Evolutionary conservation across 805 yeast genomes (phyloP), one percentile per base, ranked within the genome.

Genomic region (Scheffersomyces ergatensis): DNA sequence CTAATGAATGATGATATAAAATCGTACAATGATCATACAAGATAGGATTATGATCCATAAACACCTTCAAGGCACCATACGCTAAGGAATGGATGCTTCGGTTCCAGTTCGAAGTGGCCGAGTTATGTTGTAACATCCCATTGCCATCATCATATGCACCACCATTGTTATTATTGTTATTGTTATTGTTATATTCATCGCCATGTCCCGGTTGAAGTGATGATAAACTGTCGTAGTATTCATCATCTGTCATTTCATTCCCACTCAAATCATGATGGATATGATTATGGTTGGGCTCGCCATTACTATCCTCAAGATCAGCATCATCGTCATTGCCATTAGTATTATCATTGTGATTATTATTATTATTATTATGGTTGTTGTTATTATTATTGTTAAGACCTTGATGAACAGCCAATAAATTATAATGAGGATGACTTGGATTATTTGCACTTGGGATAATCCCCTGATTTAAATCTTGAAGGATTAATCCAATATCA

Each of bases 21-120:
- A 87, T 76, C n/a, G 95, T 85, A 59, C 98, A 92, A 58, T 89
- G 90, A 60, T 90, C 97, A 63, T 88, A 93, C 19, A 92, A 72
- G 7, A 83, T 82, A 13, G 96, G 95, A 60, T 90, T 90, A 38
- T 93, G 84, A 55, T 92, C 97, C 82, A 90, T 80, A 57, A 93
- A 90, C 41, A 88, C 84, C 61, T 89, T 89, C 53, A 93, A 72
- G 0, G 98, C 97, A 43, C 85, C 86, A 66, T 80, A 89, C 2
- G 96, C 95, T 73, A 92, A 78, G 36, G 88, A 82, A 50, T 92
- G 93, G 33, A 93, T 90, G 29, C 96, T 89, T 54, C 93, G 78
- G 63, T 93, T 93, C 99, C 99, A 93, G 54, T 86, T 92, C 32
- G 76, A 65, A 5, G 77, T 69, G 24, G 74, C 74, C 31, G 71